Percentiles rank a stretch among this genome's conserved stretches.
Evolutionary conservation across 257 asterid genomes (phyloP).

Genomic region (Ilex asprella): DNA sequence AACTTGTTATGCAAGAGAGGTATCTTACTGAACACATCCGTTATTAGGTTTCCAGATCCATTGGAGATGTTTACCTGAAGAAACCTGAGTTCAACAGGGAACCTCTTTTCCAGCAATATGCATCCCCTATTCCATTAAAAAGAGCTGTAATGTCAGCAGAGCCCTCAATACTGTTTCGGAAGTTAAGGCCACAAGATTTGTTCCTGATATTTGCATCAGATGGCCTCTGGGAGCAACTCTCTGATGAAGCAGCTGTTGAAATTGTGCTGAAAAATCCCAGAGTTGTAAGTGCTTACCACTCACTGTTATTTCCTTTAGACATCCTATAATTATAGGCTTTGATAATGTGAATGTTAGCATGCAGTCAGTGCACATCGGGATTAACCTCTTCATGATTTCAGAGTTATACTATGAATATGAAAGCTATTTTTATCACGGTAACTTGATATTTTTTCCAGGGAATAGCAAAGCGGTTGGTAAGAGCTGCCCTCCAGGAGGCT

Average conservation of each 20-base stretch:
- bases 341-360: too few relatives aligned
- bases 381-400: not conserved
- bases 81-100: slow-evolving; percentile 36
- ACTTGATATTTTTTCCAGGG: slow-evolving; percentile 22
- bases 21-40: not conserved
- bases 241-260: slow-evolving; percentile 30
- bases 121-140: slow-evolving; percentile 29
- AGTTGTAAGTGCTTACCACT: slow-evolving; percentile 18
- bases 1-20: not conserved
- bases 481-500: slow-evolving; percentile 35
- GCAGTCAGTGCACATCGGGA: not conserved
- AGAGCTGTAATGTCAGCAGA: slow-evolving; percentile 35
- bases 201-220: slow-evolving; percentile 42
- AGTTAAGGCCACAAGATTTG: slow-evolving; percentile 27
- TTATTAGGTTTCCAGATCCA: slow-evolving; percentile 35
- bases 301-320: too few relatives aligned
- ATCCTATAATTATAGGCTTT: too few relatives aligned
- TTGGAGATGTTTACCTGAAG: slow-evolving; percentile 33
- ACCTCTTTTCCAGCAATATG: slow-evolving; percentile 26
- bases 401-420: too few relatives aligned
- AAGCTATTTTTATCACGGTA: not conserved
- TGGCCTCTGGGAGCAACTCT: slow-evolving; percentile 42
- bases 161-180: slow-evolving; percentile 25
- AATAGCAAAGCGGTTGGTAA: slow-evolving; percentile 33
- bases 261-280: slow-evolving; percentile 28